Evolutionary conservation across 768 basidiomycete species (phyloP).

Genomic region (Lentinula raphanica): DNA sequence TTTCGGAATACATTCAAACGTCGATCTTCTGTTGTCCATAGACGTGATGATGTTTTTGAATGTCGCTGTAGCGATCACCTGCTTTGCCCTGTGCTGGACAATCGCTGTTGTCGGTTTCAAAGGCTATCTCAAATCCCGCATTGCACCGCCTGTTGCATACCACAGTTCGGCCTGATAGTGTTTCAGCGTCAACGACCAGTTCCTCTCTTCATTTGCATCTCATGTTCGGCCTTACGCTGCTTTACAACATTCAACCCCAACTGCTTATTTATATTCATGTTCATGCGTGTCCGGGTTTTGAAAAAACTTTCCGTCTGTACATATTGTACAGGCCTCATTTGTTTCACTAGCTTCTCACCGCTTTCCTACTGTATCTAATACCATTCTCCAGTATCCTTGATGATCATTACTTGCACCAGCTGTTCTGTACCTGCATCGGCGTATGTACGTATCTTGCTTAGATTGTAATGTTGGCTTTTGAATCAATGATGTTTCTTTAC

Average conservation of each 20-base stretch:
- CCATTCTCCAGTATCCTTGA: neutral
- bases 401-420: neutral
- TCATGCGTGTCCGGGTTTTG: neutral
- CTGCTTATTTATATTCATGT: neutral
- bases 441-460: neutral
- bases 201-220: no score
- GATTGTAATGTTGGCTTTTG: neutral
- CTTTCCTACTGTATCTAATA: neutral
- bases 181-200: no score
- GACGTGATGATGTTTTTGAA: slow-evolving; percentile 91
- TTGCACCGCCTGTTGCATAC: slow-evolving; percentile 23
- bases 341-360: neutral
- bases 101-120: slow-evolving; percentile 72
- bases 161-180: slow-evolving; percentile 26
- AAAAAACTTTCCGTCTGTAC: neutral
- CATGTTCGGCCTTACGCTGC: neutral
- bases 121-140: slow-evolving; percentile 64
- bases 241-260: neutral
- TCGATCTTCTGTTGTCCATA: slow-evolving; percentile 22
- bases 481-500: neutral
- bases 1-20: neutral
- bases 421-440: neutral
- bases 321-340: neutral
- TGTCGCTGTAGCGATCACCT: slow-evolving; percentile 80
- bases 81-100: slow-evolving; percentile 82